Evolutionary conservation across 1,284 basidiomycete genomes (phyloP).

Genomic region (Cryptococcus sp.): DNA sequence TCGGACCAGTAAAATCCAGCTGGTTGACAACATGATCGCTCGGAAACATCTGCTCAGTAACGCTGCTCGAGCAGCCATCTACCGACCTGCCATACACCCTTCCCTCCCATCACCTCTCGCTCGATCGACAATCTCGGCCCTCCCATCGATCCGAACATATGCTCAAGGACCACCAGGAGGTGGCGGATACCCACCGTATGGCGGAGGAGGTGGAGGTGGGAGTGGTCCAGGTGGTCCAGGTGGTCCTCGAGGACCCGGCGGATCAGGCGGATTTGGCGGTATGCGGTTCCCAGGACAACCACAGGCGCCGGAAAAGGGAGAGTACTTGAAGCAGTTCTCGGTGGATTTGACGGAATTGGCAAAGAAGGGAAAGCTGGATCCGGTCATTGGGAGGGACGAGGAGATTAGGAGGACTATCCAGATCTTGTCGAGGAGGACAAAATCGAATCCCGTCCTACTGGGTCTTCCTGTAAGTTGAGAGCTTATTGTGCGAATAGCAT

Average conservation of each 20-base stretch:
- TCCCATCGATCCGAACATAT: slow-evolving; percentile 13
- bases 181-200: slow-evolving; percentile 10
- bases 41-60: slow-evolving; percentile 12
- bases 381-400: slow-evolving; percentile 82
- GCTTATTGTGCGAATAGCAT: not conserved
- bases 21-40: slow-evolving; percentile 9
- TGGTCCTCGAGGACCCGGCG: slow-evolving; percentile 18
- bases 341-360: slow-evolving; percentile 80
- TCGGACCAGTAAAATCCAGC: too few relatives aligned
- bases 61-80: slow-evolving; percentile 7
- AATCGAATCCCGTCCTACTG: slow-evolving; percentile 71
- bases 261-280: slow-evolving; percentile 25
- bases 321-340: slow-evolving; percentile 76
- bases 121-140: not conserved
- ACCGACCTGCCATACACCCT: not conserved
- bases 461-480: slow-evolving; percentile 3
- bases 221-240: slow-evolving; percentile 7
- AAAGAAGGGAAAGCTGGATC: slow-evolving; percentile 76
- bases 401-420: slow-evolving; percentile 88
- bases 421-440: slow-evolving; percentile 66
- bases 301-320: slow-evolving; percentile 57
- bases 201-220: slow-evolving; percentile 16
- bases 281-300: slow-evolving; percentile 31
- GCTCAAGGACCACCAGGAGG: slow-evolving; percentile 17
- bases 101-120: not conserved